Percentiles rank a stretch among this genome's conserved stretches.
phyloP scores from a whole-genome alignment of 371 early-diverging fungal species.

The Dipsacomyces acuminosporus region DNA sequence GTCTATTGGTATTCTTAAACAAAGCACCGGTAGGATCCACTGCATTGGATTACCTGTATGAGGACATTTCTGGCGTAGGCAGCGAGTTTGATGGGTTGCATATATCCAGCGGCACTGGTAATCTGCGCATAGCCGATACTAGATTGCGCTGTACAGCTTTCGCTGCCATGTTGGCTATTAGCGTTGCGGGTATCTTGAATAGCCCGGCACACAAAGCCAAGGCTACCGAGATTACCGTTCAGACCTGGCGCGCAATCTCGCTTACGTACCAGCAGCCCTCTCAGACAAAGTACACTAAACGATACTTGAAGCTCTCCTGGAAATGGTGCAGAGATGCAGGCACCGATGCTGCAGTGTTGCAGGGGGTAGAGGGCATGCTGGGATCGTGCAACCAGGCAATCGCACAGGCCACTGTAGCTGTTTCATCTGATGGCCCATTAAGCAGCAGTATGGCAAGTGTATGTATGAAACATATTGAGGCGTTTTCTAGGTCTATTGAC shows the following conservation, averaged over 20 bases:
- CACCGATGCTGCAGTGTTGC: background rate
- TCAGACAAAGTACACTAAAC: slow-evolving; percentile 7
- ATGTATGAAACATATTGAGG: too few species aligned
- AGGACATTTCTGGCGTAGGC: background rate
- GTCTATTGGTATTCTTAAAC: background rate
- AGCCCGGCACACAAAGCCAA: slow-evolving; percentile 2
- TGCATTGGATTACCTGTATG: slow-evolving; percentile 4
- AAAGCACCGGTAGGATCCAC: background rate
- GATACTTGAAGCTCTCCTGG: slow-evolving; percentile 29
- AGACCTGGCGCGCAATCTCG: slow-evolving; percentile 20
- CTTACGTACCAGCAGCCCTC: background rate
- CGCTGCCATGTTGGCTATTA: slow-evolving; percentile 20
- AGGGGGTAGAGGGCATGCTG: slow-evolving; percentile 8
- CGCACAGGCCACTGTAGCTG: background rate
- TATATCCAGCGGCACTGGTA: too few species aligned
- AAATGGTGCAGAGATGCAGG: slow-evolving; percentile 21
- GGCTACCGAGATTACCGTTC: background rate
- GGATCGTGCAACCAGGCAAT: slow-evolving; percentile 10
- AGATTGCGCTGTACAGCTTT: slow-evolving; percentile 1
- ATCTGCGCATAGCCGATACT: too few species aligned
- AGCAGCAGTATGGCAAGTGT: too few species aligned
- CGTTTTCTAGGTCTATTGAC: too few species aligned
- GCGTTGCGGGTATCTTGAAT: slow-evolving; percentile 10
- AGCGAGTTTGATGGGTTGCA: too few species aligned
- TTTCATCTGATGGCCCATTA: slow-evolving; percentile 3